Percentiles rank a stretch among this genome's conserved stretches.
Conservation (phyloP, 208 protist species). For the Perkinsela sp. region DNA sequence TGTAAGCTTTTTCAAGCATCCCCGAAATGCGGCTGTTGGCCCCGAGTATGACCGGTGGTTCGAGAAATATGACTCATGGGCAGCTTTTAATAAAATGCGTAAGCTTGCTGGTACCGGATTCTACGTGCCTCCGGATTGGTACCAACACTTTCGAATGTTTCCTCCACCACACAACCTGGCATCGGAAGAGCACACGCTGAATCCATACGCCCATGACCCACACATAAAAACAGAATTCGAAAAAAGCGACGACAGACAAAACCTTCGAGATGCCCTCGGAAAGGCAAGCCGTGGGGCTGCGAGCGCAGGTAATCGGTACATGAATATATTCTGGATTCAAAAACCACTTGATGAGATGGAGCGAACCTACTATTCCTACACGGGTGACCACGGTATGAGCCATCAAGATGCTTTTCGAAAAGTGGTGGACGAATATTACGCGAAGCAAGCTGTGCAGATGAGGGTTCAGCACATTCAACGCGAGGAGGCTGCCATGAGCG, state of each 20-base stretch:
- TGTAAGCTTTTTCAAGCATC: slow-evolving; percentile 55
- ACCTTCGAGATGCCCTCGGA: slow-evolving; percentile 37
- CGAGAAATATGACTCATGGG: slow-evolving; percentile 62
- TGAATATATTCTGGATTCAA: slow-evolving; percentile 65
- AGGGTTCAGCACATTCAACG: slow-evolving; percentile 46
- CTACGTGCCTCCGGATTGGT: slow-evolving; percentile 67
- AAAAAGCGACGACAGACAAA: slow-evolving; percentile 18
- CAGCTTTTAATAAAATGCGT: slow-evolving; percentile 56
- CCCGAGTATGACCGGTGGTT: slow-evolving; percentile 58
- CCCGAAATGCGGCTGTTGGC: slow-evolving; percentile 53
- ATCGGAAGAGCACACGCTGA: slow-evolving; percentile 52
- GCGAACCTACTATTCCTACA: slow-evolving; percentile 43
- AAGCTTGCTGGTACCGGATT: slow-evolving; percentile 51
- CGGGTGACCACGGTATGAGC: slow-evolving; percentile 17
- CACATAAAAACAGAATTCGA: slow-evolving; percentile 31
- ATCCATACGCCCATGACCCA: slow-evolving; percentile 35
- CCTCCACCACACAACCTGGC: slow-evolving; percentile 59
- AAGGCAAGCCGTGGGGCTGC: slow-evolving; percentile 40
- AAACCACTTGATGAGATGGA: slow-evolving; percentile 68
- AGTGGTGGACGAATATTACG: slow-evolving; percentile 36
- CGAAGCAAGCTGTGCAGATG: slow-evolving; percentile 39
- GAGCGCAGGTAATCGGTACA: slow-evolving; percentile 60
- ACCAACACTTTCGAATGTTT: slow-evolving; percentile 69
- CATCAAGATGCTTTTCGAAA: slow-evolving; percentile 36
- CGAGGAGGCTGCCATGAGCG: slow-evolving; percentile 56